Percentiles rank a stretch among this genome's conserved stretches.
Evolutionary conservation across 371 early-diverging fungal genomes (phyloP).

Genomic region (Rhizomucor miehei): DNA sequence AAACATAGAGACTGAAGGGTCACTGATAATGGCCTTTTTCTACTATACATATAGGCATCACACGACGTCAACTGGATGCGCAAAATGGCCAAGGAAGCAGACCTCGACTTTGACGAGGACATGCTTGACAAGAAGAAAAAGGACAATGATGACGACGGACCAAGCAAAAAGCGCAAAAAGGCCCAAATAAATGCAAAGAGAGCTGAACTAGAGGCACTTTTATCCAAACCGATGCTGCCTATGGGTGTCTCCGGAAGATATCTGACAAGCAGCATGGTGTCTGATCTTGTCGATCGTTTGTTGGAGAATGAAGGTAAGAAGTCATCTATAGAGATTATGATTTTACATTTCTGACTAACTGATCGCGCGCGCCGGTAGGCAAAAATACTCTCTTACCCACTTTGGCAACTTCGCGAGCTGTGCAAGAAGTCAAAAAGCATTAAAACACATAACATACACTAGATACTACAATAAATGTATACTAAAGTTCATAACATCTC

Average conservation of each 20-base stretch:
- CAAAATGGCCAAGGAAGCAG: constrained; percentile 84
- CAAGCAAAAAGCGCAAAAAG: constrained; percentile 17
- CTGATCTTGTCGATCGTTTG: constrained; percentile 63
- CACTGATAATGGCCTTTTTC: background rate
- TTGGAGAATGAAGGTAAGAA: constrained; percentile 37
- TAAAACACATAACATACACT: too few species aligned
- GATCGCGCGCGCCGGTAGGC: too few species aligned
- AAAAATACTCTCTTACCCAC: too few species aligned
- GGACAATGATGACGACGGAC: constrained; percentile 1
- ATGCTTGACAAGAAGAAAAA: constrained; percentile 41
- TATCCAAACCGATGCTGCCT: constrained; percentile 69
- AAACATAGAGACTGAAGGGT: too few species aligned
- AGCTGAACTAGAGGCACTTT: constrained; percentile 53
- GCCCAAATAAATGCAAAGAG: constrained; percentile 55
- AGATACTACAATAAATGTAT: too few species aligned
- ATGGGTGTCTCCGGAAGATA: constrained; percentile 71
- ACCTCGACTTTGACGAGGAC: constrained; percentile 79
- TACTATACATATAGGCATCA: constrained; percentile 22
- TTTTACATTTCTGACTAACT: too few species aligned
- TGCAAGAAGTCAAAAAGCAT: too few species aligned
- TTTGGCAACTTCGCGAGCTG: too few species aligned
- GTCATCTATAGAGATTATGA: too few species aligned
- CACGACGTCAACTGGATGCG: constrained; percentile 83
- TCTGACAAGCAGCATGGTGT: constrained; percentile 66
- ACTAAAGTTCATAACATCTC: too few species aligned